These are phyloP conservation scores for Podosphaera leucotricha DNA, from an alignment of 2,329 filamentous ascomycete species.

Conservation along the genomic window DNA sequence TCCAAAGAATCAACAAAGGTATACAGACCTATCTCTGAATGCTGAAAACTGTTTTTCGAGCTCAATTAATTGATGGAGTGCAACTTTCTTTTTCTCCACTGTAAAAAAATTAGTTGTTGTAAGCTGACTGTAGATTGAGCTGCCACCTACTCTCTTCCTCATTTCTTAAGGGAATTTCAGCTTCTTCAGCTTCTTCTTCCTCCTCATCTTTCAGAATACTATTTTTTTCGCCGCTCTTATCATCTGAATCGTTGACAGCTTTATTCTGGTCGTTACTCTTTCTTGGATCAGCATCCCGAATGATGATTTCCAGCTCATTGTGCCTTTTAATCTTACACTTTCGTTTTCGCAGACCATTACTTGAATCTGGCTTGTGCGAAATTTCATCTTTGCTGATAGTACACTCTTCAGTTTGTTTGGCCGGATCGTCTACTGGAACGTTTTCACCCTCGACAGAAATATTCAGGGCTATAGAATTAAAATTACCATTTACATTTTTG, in stretches of 20 bases:
- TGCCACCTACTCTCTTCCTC: conserved; percentile 34
- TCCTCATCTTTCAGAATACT: conserved; percentile 25
- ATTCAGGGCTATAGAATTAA: conserved; percentile 14
- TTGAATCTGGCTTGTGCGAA: conserved; percentile 6
- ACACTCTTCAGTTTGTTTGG: conserved; percentile 19
- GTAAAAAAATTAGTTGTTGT: conserved; percentile 14
- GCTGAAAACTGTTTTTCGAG: conserved; percentile 78
- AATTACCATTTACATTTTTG: conserved; percentile 19
- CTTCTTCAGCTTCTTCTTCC: conserved; percentile 32
- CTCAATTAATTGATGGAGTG: conserved; percentile 53
- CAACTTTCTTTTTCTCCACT: conserved; percentile 60
- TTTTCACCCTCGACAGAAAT: conserved; percentile 17
- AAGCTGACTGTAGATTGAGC: neutral
- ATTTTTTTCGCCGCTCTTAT: conserved; percentile 12
- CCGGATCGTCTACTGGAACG: conserved; percentile 22
- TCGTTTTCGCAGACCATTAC: conserved; percentile 15
- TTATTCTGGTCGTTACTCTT: neutral
- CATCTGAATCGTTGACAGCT: neutral
- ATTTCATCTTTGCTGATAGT: conserved; percentile 3
- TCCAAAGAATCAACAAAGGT: neutral
- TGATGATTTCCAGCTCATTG: conserved; percentile 9
- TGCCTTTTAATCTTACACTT: conserved; percentile 17
- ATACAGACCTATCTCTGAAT: conserved; percentile 50
- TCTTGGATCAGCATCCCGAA: conserved; percentile 9
- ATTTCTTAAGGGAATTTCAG: conserved; percentile 32